phyloP scores from a whole-genome alignment of 108 stramenopile genomes.

The Parmales sp. region DNA sequence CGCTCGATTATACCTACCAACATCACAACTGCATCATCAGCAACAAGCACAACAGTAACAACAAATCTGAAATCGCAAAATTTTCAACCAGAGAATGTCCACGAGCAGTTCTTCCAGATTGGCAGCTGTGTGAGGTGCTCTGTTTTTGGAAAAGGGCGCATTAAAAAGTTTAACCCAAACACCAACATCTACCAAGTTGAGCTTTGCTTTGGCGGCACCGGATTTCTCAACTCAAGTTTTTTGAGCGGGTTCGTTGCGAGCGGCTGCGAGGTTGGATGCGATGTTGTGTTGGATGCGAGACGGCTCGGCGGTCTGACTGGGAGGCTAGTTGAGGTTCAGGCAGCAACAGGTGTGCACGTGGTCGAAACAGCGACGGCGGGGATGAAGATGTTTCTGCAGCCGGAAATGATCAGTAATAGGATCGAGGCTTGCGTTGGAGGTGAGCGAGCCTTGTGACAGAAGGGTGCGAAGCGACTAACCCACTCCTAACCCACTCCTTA shows the following conservation, averaged over 20 bases:
- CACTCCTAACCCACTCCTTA: too few species aligned
- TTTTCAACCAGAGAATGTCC: background rate
- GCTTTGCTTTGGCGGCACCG: constrained; percentile 46
- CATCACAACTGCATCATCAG: too few species aligned
- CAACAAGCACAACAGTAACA: too few species aligned
- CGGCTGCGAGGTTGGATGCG: constrained; percentile 70
- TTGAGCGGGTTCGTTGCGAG: constrained; percentile 60
- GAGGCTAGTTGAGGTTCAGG: constrained; percentile 68
- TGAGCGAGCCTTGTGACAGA: too few species aligned
- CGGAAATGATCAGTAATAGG: too few species aligned
- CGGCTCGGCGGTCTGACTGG: constrained; percentile 62
- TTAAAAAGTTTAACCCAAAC: background rate
- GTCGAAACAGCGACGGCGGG: constrained; percentile 61
- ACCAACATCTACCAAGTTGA: constrained; percentile 25
- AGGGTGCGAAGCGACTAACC: too few species aligned
- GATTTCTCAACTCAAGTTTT: constrained; percentile 47
- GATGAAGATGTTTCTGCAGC: too few species aligned
- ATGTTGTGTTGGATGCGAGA: constrained; percentile 10
- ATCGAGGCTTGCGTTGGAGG: too few species aligned
- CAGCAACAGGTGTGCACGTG: constrained; percentile 75
- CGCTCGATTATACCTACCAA: background rate
- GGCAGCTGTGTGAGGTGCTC: background rate
- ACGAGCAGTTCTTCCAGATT: background rate
- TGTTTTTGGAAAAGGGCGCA: background rate
- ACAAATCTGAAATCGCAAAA: too few species aligned